Base-by-base conservation (phyloP, 2,329 filamentous ascomycete species). In the Calonectria leucothoes region DNA sequence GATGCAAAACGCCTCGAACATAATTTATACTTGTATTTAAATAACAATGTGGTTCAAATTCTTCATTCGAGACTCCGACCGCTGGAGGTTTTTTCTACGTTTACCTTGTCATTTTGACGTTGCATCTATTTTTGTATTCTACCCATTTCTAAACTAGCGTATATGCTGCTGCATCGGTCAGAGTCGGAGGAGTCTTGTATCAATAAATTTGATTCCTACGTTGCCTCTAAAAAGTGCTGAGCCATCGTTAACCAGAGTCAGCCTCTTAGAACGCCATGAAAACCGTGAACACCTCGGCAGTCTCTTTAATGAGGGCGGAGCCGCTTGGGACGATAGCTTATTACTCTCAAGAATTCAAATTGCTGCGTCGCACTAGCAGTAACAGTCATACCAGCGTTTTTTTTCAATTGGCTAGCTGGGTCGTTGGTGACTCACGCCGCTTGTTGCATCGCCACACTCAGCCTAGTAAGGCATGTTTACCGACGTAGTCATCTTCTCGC, bases 351-450 rank as follows among this genome's bases (percentile, higher is more conserved):
- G 39, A n/a, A 23, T 8, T 20, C n/a, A 20, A 23, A 11, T 20
- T 6, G 39, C 20, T 20, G 39, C 39, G 39, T 23, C 39, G 39
- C 39, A 20, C 20, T 8, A n/a, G n/a, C 39, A 45, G 20, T 23
- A n/a, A 6, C n/a, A 45, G 42, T 45, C 42, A 45, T 45, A 23
- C 20, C 42, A 23, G 11, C 17, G 2, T 8, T 23, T 52, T 29
- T 25, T 25, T 27, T 52, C 35, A 31, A 66, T 51, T 31, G 20
- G 25, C n/a, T 51, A 25, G 55, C 42, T 12, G 11, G 8, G 37
- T 69, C 7, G 23, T 42, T 45, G 14, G 33, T 72, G 70, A 72
- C 57, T 72, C 70, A 72, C 67, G 45, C 59, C 49, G 42, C 17
- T 23, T 42, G 15, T 25, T 55, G 66, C 71, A 70, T 69, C 59